These are phyloP conservation scores for Metarhizium brunneum DNA, from an alignment of 2,329 filamentous ascomycete species.

Conservation along the genomic window DNA sequence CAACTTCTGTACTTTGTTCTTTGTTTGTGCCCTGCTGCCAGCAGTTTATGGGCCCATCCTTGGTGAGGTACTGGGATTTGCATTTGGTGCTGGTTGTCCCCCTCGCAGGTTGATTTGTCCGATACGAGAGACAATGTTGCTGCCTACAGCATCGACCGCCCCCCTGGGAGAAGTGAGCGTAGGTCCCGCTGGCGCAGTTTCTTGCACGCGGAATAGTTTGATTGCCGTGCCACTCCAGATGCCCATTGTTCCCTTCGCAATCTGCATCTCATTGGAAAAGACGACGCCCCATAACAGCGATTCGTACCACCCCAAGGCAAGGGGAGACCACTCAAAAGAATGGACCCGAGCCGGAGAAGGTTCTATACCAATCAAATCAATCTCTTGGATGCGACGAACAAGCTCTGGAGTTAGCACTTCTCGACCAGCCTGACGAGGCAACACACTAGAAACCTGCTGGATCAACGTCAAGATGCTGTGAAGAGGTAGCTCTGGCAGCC, in stretches of 20 bases:
- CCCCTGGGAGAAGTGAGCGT: conserved; percentile 77
- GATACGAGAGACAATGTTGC: conserved; percentile 79
- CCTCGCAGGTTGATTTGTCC: conserved; percentile 68
- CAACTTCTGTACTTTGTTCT: not conserved
- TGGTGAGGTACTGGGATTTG: conserved; percentile 8
- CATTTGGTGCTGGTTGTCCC: conserved; percentile 15
- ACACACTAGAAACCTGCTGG: conserved; percentile 48
- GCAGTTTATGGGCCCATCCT: conserved; percentile 4
- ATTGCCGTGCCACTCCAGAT: conserved; percentile 91
- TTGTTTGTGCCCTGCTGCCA: not conserved
- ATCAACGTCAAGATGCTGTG: conserved; percentile 79
- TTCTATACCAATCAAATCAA: conserved; percentile 64
- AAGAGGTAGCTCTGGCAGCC: conserved; percentile 84
- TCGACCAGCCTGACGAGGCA: conserved; percentile 41
- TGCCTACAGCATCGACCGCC: conserved; percentile 87
- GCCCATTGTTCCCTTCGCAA: conserved; percentile 77
- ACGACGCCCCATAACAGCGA: conserved; percentile 89
- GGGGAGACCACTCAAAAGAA: conserved; percentile 86
- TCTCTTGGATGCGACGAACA: conserved; percentile 46
- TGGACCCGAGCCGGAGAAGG: conserved; percentile 68
- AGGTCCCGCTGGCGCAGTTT: conserved; percentile 70
- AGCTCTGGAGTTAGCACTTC: conserved; percentile 35
- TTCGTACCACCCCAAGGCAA: conserved; percentile 92
- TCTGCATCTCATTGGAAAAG: conserved; percentile 82
- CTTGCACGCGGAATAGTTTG: conserved; percentile 82